phyloP scores from a whole-genome alignment of 495 filamentous ascomycete genomes.

The Hypoxylon fuscum region DNA sequence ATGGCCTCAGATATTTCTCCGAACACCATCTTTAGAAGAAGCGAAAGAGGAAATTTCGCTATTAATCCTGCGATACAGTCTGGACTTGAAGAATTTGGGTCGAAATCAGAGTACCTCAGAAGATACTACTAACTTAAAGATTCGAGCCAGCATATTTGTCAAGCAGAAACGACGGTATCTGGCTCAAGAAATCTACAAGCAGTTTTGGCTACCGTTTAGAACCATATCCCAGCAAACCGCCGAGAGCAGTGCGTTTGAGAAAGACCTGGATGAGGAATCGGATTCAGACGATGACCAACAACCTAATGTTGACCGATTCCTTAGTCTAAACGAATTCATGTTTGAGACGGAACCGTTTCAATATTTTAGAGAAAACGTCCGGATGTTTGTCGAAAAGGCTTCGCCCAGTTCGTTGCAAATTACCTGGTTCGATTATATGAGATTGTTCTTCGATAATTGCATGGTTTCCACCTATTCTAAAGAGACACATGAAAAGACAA shows the following conservation, averaged over 20 bases:
- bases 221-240: neutral
- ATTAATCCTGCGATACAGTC: slow-evolving; percentile 2
- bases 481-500: neutral
- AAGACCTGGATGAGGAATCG: neutral
- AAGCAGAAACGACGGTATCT: slow-evolving; percentile 1
- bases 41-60: slow-evolving; percentile 1
- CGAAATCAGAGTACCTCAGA: neutral
- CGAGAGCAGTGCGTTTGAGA: neutral
- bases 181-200: slow-evolving; percentile 2
- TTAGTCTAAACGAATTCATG: neutral
- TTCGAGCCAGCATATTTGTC: slow-evolving; percentile 5
- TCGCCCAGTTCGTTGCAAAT: neutral
- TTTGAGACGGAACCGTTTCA: neutral
- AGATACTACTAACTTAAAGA: neutral
- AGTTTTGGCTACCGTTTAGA: neutral
- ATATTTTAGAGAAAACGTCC: slow-evolving; percentile 7
- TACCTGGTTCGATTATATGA: slow-evolving; percentile 1
- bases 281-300: neutral
- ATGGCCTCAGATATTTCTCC: slow-evolving; percentile 4
- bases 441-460: neutral
- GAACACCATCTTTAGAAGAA: neutral
- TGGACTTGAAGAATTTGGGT: slow-evolving; percentile 3
- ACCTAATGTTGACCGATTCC: neutral
- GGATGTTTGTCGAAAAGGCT: neutral
- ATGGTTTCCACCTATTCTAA: neutral